Evolutionary conservation across 2,329 filamentous ascomycete genomes (phyloP), one percentile per base, ranked within the genome.

Genomic region (Colletotrichum euphorbiae): DNA sequence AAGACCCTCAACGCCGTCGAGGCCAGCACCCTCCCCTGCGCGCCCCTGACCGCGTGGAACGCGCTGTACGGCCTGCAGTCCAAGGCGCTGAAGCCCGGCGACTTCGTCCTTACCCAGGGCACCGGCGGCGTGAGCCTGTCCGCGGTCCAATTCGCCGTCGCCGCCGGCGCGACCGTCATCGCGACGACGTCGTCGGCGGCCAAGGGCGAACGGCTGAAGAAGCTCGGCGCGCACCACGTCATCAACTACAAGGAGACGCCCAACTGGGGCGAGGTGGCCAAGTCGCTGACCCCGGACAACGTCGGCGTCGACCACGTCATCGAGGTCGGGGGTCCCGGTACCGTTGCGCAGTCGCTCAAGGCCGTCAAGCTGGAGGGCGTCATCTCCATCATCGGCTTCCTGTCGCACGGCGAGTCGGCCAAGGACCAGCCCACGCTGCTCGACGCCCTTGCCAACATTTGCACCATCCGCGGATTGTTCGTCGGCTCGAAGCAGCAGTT

Each of bases 61-160:
- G 86, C 87, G 2, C 80, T 91, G 12, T 90, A 87, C 72, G 89
- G 89, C 2, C 73, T 89, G 33, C 77, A 77, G 71, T 79, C 80
- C 24, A 75, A 77, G 68, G 74, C 74, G 52, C 70, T 90, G 66
- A 81, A 82, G 73, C 84, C 87, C 0, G 89, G 88, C 4, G 78
- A 86, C 69, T 82, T 77, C 72, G 89, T 93, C 3, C 82, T 93
- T 38, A 89, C 89, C 1, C 89, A 92, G 77, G 90, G 90, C n/a
- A 92, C 89, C 0, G 90, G 90, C 19, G 90, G 90, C 66, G 90
- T 92, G 7, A 87, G 84, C 70, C 83, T 91, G 68, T 91, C 91
- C 67, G 90, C 85, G 3, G 76, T 91, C n/a, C 90, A 85, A 78
- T 84, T 85, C 70, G 84, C 83, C 61, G 84, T 83, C 73, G 82